A percentile compares a stretch with the other conserved stretches of the same genome.
Evolutionary conservation across 2,329 filamentous ascomycete species (phyloP).

Genomic region (Aspergillus aculeatinus): DNA sequence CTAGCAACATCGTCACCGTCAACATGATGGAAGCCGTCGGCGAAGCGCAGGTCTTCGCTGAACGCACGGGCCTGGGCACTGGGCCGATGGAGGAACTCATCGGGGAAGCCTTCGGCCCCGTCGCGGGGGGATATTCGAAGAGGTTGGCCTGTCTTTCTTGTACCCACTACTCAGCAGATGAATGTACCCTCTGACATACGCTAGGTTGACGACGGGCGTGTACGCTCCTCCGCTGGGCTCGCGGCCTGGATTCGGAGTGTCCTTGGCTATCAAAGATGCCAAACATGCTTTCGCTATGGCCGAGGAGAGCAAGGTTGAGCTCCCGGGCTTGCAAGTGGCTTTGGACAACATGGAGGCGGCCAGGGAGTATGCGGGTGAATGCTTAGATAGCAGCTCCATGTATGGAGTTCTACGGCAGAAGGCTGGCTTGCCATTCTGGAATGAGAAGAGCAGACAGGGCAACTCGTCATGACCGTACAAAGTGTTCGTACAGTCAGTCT

Average conservation of each 20-base stretch:
- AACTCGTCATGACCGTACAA: not conserved
- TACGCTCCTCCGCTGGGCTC: slow-evolving; percentile 41
- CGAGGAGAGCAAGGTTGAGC: slow-evolving; percentile 29
- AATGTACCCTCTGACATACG: not conserved
- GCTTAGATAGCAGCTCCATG: slow-evolving; percentile 41
- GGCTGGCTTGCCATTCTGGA: slow-evolving; percentile 40
- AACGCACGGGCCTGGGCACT: slow-evolving; percentile 46
- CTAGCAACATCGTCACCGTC: slow-evolving; percentile 44
- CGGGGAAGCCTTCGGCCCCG: slow-evolving; percentile 44
- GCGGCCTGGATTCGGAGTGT: slow-evolving; percentile 39
- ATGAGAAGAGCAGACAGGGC: slow-evolving; percentile 37
- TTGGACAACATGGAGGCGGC: slow-evolving; percentile 37
- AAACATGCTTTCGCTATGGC: slow-evolving; percentile 37
- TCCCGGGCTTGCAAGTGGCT: slow-evolving; percentile 37
- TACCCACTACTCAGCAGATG: not conserved
- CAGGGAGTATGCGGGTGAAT: slow-evolving; percentile 37
- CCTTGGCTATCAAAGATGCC: slow-evolving; percentile 40
- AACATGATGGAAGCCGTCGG: slow-evolving; percentile 48
- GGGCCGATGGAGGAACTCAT: slow-evolving; percentile 45
- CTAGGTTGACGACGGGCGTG: slow-evolving; percentile 43
- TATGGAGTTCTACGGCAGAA: slow-evolving; percentile 38
- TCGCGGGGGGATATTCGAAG: slow-evolving; percentile 45
- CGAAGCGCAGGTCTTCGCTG: slow-evolving; percentile 49
- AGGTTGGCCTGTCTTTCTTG: slow-evolving; percentile 23
- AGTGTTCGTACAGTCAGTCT: not conserved